Percentiles rank a stretch among this genome's conserved stretches.
These are phyloP conservation scores for Alternaria rosae DNA, from an alignment of 2,329 filamentous ascomycete genomes.

Conservation along the genomic window DNA sequence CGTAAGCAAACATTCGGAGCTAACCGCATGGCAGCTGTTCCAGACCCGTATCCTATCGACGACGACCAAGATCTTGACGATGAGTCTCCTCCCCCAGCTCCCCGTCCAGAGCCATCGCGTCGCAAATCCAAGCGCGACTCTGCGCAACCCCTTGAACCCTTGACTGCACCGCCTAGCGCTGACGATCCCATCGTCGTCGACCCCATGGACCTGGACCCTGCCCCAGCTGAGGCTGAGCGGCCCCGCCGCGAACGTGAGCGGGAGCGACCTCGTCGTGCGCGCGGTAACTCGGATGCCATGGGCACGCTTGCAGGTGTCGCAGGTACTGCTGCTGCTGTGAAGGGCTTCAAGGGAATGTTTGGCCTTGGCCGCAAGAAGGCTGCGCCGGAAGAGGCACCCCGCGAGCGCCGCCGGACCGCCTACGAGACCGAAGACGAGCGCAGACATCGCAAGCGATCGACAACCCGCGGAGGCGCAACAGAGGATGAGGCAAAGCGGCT, in stretches of 20 bases:
- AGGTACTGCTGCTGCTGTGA: slow-evolving; percentile 53
- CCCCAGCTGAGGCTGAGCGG: slow-evolving; percentile 54
- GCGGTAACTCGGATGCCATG: slow-evolving; percentile 68
- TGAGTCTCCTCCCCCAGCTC: slow-evolving; percentile 44
- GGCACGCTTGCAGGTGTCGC: slow-evolving; percentile 54
- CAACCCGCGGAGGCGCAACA: slow-evolving; percentile 41
- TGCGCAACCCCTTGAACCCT: slow-evolving; percentile 41
- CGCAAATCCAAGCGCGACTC: slow-evolving; percentile 54
- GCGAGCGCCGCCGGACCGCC: slow-evolving; percentile 42
- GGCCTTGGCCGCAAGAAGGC: slow-evolving; percentile 51
- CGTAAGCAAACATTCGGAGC: slow-evolving; percentile 47
- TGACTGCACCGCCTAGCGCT: slow-evolving; percentile 49
- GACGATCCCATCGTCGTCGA: slow-evolving; percentile 55
- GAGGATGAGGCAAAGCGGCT: slow-evolving; percentile 49
- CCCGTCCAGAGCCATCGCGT: slow-evolving; percentile 47
- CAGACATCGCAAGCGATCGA: slow-evolving; percentile 48
- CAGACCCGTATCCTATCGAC: slow-evolving; percentile 68
- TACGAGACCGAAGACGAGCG: slow-evolving; percentile 50
- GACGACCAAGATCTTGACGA: slow-evolving; percentile 65
- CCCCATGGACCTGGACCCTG: slow-evolving; percentile 47
- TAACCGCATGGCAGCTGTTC: slow-evolving; percentile 49
- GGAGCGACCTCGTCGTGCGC: slow-evolving; percentile 53
- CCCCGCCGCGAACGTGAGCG: slow-evolving; percentile 53
- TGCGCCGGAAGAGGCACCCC: slow-evolving; percentile 38
- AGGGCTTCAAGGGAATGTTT: slow-evolving; percentile 64